phyloP scores from a whole-genome alignment of 495 filamentous ascomycete genomes.

The Penicillium macrosclerotiorum region DNA sequence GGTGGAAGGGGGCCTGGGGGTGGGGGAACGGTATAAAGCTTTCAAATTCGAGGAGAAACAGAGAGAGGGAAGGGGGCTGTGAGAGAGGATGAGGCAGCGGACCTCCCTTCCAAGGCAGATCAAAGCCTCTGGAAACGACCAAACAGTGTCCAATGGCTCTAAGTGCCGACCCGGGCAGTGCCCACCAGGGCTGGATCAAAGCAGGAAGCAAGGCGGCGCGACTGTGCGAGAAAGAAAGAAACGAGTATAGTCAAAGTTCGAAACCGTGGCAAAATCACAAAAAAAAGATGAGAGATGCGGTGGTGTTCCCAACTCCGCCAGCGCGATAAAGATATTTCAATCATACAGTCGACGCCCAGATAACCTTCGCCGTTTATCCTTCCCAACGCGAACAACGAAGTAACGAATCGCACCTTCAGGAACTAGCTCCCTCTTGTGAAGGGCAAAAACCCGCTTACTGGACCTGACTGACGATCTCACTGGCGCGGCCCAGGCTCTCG shows the following conservation, averaged over 20 bases:
- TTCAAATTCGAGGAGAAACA: constrained; percentile 21
- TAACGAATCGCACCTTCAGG: no score
- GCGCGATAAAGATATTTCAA: constrained; percentile 18
- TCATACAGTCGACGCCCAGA: constrained; percentile 17
- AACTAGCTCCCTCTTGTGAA: no score
- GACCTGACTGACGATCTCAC: constrained; percentile 95
- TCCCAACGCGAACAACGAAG: no score
- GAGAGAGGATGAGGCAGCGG: background rate
- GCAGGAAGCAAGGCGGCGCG: background rate
- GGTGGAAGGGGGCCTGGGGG: no score
- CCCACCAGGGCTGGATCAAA: background rate
- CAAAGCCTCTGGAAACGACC: background rate
- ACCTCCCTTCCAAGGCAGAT: background rate
- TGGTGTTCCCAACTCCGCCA: constrained; percentile 17
- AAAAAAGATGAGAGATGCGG: constrained; percentile 7
- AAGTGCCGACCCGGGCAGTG: background rate
- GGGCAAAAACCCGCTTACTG: constrained; percentile 54
- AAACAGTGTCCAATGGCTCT: constrained; percentile 6
- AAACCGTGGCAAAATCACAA: constrained; percentile 17
- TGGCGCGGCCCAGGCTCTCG: constrained; percentile 80
- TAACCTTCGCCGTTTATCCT: no score
- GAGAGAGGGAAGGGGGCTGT: background rate
- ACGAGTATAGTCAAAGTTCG: constrained; percentile 20
- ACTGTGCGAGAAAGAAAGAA: constrained; percentile 8
- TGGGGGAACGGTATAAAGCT: constrained; percentile 28